phyloP scores from a whole-genome alignment of 2,329 filamentous ascomycete genomes.

The Colletotrichum karsti region DNA sequence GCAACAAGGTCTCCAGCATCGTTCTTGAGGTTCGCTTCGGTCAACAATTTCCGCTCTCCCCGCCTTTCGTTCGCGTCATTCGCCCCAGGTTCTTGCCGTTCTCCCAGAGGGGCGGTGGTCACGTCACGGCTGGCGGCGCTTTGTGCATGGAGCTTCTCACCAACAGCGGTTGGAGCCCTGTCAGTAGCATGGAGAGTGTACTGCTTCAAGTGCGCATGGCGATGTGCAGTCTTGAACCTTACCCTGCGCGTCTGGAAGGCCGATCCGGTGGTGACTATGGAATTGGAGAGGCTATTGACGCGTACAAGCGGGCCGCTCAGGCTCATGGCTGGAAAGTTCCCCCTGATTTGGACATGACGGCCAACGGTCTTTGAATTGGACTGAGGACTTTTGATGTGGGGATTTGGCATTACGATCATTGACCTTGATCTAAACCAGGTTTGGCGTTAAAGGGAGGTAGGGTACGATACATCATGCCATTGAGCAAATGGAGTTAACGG shows the following conservation, averaged over 20 bases:
- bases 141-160: constrained; percentile 88
- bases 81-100: constrained; percentile 82
- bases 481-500: neutral
- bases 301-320: constrained; percentile 64
- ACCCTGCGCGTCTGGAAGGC: constrained; percentile 71
- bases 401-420: neutral
- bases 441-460: neutral
- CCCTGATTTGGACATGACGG: constrained; percentile 62
- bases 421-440: too few relatives aligned
- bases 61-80: constrained; percentile 86
- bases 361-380: constrained; percentile 30
- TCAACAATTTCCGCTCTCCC: constrained; percentile 76
- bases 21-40: constrained; percentile 87
- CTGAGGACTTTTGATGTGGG: too few relatives aligned
- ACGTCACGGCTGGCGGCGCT: constrained; percentile 85
- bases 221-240: constrained; percentile 72
- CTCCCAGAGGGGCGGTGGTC: constrained; percentile 78
- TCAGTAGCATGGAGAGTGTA: constrained; percentile 78
- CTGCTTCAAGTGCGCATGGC: constrained; percentile 84
- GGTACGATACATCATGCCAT: neutral
- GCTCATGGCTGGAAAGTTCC: constrained; percentile 80
- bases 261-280: constrained; percentile 62
- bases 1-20: constrained; percentile 68
- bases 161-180: constrained; percentile 82
- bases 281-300: constrained; percentile 75